phyloP scores from a whole-genome alignment of 2,329 filamentous ascomycete species.

The Lasiodiplodia citricola region DNA sequence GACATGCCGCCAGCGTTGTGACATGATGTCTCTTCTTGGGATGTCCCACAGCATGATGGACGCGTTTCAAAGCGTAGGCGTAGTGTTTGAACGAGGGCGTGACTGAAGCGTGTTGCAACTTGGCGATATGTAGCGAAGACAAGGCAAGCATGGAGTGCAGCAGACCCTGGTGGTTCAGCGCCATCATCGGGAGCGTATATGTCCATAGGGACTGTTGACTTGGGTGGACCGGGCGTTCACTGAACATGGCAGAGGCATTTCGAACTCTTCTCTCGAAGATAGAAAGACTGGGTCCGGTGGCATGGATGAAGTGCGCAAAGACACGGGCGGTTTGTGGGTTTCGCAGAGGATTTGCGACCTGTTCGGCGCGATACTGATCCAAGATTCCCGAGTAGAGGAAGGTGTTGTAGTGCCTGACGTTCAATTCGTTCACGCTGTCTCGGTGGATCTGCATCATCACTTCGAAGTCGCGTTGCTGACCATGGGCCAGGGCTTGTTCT shows the following conservation, averaged over 20 bases:
- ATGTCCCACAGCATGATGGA: conserved; percentile 76
- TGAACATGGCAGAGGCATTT: conserved; percentile 71
- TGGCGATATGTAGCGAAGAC: conserved; percentile 85
- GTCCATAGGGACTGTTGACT: conserved; percentile 68
- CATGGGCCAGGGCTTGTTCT: conserved; percentile 17
- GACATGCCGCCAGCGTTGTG: conserved; percentile 83
- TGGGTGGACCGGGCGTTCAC: conserved; percentile 64
- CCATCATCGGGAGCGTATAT: conserved; percentile 82
- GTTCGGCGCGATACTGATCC: conserved; percentile 52
- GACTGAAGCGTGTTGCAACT: conserved; percentile 73
- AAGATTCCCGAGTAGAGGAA: conserved; percentile 55
- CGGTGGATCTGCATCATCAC: conserved; percentile 45
- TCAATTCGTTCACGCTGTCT: conserved; percentile 42
- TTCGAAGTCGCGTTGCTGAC: conserved; percentile 38
- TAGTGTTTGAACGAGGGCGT: conserved; percentile 92
- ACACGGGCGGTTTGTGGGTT: conserved; percentile 80
- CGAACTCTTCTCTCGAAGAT: conserved; percentile 83
- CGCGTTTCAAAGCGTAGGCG: conserved; percentile 78
- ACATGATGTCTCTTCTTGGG: conserved; percentile 71
- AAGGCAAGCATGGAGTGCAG: conserved; percentile 90
- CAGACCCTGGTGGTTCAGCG: conserved; percentile 82
- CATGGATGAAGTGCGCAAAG: conserved; percentile 90
- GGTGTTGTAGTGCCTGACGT: conserved; percentile 50
- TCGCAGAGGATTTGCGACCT: conserved; percentile 68
- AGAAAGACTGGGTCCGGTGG: conserved; percentile 84